phyloP scores from a whole-genome alignment of 1,284 basidiomycete species.

The Austroboletus novae-zelandiae region DNA sequence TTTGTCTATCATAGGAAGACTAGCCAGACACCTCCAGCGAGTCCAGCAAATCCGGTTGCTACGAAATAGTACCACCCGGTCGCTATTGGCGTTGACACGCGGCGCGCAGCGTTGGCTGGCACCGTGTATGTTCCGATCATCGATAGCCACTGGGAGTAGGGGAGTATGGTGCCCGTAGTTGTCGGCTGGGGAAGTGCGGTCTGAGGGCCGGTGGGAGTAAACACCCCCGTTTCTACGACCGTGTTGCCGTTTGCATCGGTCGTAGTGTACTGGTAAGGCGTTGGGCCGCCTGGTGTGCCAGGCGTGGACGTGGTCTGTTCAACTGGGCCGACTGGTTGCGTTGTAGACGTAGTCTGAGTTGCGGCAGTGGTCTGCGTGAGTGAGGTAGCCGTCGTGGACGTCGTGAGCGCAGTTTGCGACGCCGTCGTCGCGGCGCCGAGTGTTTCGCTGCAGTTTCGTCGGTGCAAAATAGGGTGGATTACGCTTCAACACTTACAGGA shows the following conservation, averaged over 20 bases:
- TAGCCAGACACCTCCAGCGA: constrained; percentile 35
- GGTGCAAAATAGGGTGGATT: background rate
- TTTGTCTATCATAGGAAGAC: constrained; percentile 22
- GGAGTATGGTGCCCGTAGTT: constrained; percentile 50
- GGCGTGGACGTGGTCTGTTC: constrained; percentile 49
- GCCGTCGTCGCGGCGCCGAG: constrained; percentile 20
- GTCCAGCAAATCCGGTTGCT: constrained; percentile 27
- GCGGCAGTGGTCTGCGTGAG: constrained; percentile 13
- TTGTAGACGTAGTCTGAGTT: constrained; percentile 22
- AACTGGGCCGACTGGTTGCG: constrained; percentile 49
- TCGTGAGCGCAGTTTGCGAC: constrained; percentile 26
- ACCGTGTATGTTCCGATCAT: constrained; percentile 42
- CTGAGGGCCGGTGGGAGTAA: constrained; percentile 53
- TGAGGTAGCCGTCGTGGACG: constrained; percentile 22
- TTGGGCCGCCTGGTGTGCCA: constrained; percentile 43
- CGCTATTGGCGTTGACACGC: constrained; percentile 17
- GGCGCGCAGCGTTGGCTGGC: constrained; percentile 25
- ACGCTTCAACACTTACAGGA: constrained; percentile 39
- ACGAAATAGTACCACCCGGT: constrained; percentile 33
- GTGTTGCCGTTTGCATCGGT: constrained; percentile 56
- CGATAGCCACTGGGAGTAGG: constrained; percentile 52
- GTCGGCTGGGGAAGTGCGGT: constrained; percentile 37
- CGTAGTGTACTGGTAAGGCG: constrained; percentile 59
- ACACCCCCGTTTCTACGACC: constrained; percentile 44
- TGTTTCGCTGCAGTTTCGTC: constrained; percentile 23